Base-by-base conservation (phyloP, 2,329 filamentous ascomycete genomes). In the Alternaria solani region DNA sequence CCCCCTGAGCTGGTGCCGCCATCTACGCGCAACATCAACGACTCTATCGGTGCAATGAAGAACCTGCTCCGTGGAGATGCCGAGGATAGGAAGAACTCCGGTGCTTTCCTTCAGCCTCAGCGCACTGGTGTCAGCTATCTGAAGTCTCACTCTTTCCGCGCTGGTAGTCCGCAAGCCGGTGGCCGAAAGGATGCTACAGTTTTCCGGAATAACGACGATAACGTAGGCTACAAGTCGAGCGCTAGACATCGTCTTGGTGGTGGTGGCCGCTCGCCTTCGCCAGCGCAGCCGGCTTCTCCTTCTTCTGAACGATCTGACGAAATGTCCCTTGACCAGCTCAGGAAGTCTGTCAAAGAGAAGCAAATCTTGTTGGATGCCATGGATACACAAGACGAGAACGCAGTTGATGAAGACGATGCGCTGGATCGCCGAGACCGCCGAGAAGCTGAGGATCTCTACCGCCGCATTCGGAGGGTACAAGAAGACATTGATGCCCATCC, bases 111-210 rank as follows among this genome's bases (percentile, higher is more conserved):
- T 62, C 88, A 98, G 61, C 94, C 95, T 4, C 95, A 98, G 76
- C 94, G 93, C 81, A 98, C 95, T 11, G 95, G 95, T n/a, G 94
- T 99, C 18, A 98, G 94, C 81, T 98, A 98, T 73, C 86, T 98
- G 71, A 99, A 99, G 81, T 94, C 88, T 56, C 94, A 96, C 70
- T 99, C 95, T 0, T 96, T 99, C 84, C 88, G 89, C 58, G 87
- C 88, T 16, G 85, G 85, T 28, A 85, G 84, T 36, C 85, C 86
- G 2, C 81, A 85, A 49, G 83, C 83, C 44, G 82, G 82, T 44
- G 87, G 86, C 38, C 91, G 94, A 49, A 98, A 98, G 78, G 95
- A 99, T 81, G 95, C 91, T 3, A 99, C 95, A 0, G 91, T 98
- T 3, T 99, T 94, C 81, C 94, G 96, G 75, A 97, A 98, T 75